Evolutionary conservation across 208 protist genomes (phyloP), one percentile per base, ranked within the genome.

Genomic region (Trypanosoma lewisi): DNA sequence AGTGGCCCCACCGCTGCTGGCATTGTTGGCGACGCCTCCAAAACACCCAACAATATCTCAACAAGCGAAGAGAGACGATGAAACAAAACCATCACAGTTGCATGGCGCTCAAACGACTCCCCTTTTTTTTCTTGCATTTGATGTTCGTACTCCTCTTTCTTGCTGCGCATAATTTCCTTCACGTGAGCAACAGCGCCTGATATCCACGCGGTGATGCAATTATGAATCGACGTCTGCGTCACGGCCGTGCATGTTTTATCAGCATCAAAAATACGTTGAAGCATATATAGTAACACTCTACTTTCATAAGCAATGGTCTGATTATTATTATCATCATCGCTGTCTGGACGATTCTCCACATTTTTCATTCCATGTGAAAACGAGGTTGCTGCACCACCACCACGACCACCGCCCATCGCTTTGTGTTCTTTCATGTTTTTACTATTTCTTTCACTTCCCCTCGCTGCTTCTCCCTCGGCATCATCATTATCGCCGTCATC

Each of bases 41-140:
- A 17, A 0, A 58, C 45, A 6, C 55, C 1, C 36, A 70, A 30
- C 0, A 70, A n/a, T 12, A 63, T 56, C 25, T 63, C 65, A 21
- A 70, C 28, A 17, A 70, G 30, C 28, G 63, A 27, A 19, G 65
- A 70, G 30, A 70, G 31, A 25, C 55, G 65, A 44, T 63, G 28
- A 42, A 63, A 63, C 47, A 63, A 53, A 9, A 61, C 37, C 48
- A 70, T 63, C 47, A 42, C 51, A 1, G 45, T 5, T 27, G 31
- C 52, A 16, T 16, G 19, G 2, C 23, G 17, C 17, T 54, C 54
- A 69, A 69, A 69, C 6, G 27, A 52, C 5, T 50, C 34, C 12
- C 31, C 53, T 21, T 59, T 12, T 14, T 30, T 28, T 11, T 44
- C 12, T 30, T 42, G 12, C 28, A 36, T 4, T n/a, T 17, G 17